Evolutionary conservation across 257 asterid genomes (phyloP).

Genomic region (Capsicum baccatum): DNA sequence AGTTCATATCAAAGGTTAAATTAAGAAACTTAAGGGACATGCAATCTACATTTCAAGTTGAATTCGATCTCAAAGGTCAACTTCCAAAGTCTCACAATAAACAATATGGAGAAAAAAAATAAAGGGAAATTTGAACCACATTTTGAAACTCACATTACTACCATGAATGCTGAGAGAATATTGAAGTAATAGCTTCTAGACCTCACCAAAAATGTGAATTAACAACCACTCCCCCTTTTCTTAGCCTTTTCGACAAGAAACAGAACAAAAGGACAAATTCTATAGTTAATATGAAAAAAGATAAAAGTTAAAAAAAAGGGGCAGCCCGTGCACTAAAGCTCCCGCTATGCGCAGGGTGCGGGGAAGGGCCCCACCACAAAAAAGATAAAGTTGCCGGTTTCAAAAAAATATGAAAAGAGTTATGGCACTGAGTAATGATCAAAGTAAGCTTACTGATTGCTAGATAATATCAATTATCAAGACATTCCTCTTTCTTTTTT

Average conservation of each 20-base stretch:
- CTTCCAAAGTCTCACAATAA: not conserved
- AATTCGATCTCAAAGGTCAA: not conserved
- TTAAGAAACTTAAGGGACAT: not conserved
- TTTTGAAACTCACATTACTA: not conserved
- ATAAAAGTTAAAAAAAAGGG: too few relatives aligned
- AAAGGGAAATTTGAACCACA: not conserved
- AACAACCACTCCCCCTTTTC: not conserved
- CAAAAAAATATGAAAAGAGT: too few relatives aligned
- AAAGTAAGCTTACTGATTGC: not conserved
- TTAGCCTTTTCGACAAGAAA: constrained; percentile 17
- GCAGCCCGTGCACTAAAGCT: too few relatives aligned
- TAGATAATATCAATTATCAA: not conserved
- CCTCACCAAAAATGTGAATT: constrained; percentile 19
- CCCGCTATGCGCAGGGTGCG: too few relatives aligned
- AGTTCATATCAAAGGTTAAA: not conserved
- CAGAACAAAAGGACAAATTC: not conserved
- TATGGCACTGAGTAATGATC: not conserved
- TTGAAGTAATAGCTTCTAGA: not conserved
- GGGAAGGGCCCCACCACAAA: too few relatives aligned
- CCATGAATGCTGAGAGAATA: not conserved
- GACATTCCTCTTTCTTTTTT: not conserved
- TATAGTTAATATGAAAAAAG: not conserved
- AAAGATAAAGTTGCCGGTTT: too few relatives aligned
- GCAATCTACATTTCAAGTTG: not conserved
- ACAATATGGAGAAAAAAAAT: not conserved